Evolutionary conservation across 805 yeast genomes (phyloP).

Genomic region (Komagataella ulmi): DNA sequence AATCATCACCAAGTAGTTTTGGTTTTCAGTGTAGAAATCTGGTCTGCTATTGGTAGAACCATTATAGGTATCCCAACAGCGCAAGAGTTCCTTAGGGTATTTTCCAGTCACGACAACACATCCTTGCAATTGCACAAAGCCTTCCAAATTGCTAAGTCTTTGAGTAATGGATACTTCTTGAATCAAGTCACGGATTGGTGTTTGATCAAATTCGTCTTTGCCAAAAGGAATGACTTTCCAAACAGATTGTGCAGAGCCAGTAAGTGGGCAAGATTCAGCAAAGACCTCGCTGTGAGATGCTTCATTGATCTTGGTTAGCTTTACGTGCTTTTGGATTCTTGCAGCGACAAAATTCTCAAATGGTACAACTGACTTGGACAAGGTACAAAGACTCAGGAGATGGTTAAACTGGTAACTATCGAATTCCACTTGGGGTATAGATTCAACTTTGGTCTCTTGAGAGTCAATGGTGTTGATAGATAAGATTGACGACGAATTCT

Average conservation of each 20-base stretch:
- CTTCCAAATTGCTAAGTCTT: constrained; percentile 23
- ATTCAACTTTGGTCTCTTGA: constrained; percentile 10
- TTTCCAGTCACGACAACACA: constrained; percentile 33
- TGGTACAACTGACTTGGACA: constrained; percentile 14
- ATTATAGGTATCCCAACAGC: constrained; percentile 29
- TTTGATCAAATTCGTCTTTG: constrained; percentile 24
- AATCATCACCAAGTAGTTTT: constrained; percentile 21
- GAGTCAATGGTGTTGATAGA: constrained; percentile 21
- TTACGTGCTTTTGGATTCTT: constrained; percentile 5
- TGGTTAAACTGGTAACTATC: constrained; percentile 17
- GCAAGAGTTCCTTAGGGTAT: constrained; percentile 25
- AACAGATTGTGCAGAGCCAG: constrained; percentile 17
- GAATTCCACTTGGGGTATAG: constrained; percentile 20
- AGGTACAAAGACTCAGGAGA: constrained; percentile 22
- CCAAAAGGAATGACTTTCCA: constrained; percentile 44
- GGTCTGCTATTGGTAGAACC: constrained; percentile 22
- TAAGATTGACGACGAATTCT: constrained; percentile 33
- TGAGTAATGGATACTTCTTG: constrained; percentile 33
- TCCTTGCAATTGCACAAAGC: constrained; percentile 29
- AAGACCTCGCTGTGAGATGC: constrained; percentile 34
- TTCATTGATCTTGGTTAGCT: constrained; percentile 27
- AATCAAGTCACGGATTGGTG: constrained; percentile 24
- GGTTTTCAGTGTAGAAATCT: constrained; percentile 17
- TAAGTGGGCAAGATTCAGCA: constrained; percentile 12
- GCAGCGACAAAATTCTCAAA: constrained; percentile 16